Evolutionary conservation across 768 basidiomycete species (phyloP).

Genomic region (Fistulinella prunicolor): DNA sequence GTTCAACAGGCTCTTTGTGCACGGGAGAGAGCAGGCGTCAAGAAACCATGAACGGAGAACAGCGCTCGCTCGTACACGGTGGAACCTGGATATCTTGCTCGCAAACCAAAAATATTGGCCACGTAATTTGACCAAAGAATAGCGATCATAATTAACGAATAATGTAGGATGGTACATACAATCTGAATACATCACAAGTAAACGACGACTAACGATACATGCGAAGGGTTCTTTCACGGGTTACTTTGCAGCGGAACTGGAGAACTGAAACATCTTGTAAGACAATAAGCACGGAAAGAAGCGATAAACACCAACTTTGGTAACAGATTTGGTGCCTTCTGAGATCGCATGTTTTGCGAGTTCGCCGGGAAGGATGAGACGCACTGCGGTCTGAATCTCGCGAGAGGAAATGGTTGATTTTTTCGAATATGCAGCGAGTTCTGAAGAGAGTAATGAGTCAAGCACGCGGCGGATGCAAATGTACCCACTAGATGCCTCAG

Average conservation of each 20-base stretch:
- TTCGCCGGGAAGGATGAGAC: constrained; percentile 95
- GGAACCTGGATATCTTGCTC: too few species aligned
- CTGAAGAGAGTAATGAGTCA: constrained; percentile 36
- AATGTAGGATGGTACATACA: constrained; percentile 17
- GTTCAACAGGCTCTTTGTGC: too few species aligned
- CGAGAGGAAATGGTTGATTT: constrained; percentile 98
- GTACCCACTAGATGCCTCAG: constrained; percentile 78
- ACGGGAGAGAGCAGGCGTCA: too few species aligned
- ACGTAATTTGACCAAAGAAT: neutral
- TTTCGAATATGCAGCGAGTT: constrained; percentile 96
- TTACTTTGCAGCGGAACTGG: constrained; percentile 70
- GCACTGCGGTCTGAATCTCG: constrained; percentile 96
- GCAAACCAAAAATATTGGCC: too few species aligned
- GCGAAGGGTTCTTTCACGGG: constrained; percentile 6
- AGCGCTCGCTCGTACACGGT: too few species aligned
- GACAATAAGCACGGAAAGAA: neutral
- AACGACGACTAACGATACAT: constrained; percentile 29
- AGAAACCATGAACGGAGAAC: too few species aligned
- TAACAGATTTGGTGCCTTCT: constrained; percentile 92
- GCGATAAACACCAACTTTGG: constrained; percentile 52
- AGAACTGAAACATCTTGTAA: constrained; percentile 51
- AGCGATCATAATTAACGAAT: constrained; percentile 17
- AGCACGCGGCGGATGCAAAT: neutral
- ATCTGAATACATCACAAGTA: constrained; percentile 14
- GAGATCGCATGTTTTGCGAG: constrained; percentile 74